These are phyloP conservation scores for Inosperma sp. DNA, from an alignment of 768 basidiomycete genomes.

Conservation along the genomic window DNA sequence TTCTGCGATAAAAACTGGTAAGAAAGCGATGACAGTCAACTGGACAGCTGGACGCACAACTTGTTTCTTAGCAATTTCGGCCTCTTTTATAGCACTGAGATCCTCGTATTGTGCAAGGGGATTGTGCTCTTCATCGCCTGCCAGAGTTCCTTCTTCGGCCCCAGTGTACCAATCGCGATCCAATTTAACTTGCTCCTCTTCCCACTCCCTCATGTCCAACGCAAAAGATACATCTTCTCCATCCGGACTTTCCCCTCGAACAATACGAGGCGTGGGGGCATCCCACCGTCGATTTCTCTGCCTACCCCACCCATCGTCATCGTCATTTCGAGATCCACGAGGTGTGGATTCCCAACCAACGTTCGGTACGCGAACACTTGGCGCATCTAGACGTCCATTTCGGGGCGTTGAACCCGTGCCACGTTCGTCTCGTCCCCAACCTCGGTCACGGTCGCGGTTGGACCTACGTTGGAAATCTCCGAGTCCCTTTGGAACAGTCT, in stretches of 20 bases:
- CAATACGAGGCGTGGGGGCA: constrained; percentile 73
- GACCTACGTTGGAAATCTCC: constrained; percentile 92
- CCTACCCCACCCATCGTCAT: constrained; percentile 54
- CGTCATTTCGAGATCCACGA: constrained; percentile 46
- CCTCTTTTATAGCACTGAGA: constrained; percentile 59
- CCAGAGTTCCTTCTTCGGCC: constrained; percentile 81
- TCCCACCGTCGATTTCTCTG: constrained; percentile 65
- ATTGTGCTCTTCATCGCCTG: constrained; percentile 89
- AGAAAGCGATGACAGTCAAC: background rate
- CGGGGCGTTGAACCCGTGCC: constrained; percentile 63
- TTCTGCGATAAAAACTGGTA: constrained; percentile 43
- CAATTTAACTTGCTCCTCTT: constrained; percentile 87
- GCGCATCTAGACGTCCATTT: constrained; percentile 61
- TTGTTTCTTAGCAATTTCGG: constrained; percentile 72
- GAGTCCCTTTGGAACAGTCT: constrained; percentile 68
- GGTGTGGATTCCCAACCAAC: constrained; percentile 95
- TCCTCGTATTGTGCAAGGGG: constrained; percentile 93
- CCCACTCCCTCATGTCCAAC: constrained; percentile 87
- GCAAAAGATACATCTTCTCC: constrained; percentile 58
- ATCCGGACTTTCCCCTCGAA: constrained; percentile 65
- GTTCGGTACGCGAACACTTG: constrained; percentile 87
- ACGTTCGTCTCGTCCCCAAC: constrained; percentile 36
- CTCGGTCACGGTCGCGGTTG: constrained; percentile 64
- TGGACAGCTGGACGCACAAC: constrained; percentile 48
- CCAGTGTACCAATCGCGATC: constrained; percentile 97